Percentiles rank a stretch among this genome's conserved stretches.
Evolutionary conservation across 2,329 filamentous ascomycete species (phyloP).

Genomic region (Chaetomiaceae sp.): DNA sequence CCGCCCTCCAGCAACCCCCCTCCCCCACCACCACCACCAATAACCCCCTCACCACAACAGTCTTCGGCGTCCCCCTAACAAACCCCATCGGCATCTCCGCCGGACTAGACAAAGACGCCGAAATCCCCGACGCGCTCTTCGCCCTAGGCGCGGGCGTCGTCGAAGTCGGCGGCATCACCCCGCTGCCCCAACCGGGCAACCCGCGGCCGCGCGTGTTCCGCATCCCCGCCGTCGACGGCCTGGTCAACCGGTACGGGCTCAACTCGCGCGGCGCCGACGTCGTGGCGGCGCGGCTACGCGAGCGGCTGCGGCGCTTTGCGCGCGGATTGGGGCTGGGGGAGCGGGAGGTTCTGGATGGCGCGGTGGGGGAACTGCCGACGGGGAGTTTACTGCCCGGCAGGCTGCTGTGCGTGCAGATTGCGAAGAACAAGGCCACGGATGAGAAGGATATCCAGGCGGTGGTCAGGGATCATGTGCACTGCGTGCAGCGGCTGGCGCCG

Average conservation of each 20-base stretch:
- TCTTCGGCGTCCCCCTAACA: constrained; percentile 70
- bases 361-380: constrained; percentile 61
- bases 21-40: constrained; percentile 15
- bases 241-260: constrained; percentile 94
- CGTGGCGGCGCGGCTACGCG: constrained; percentile 71
- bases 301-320: constrained; percentile 73
- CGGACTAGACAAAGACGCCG: constrained; percentile 89
- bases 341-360: constrained; percentile 67
- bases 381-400: constrained; percentile 73
- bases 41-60: constrained; percentile 38
- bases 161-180: constrained; percentile 87
- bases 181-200: constrained; percentile 82
- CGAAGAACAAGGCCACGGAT: constrained; percentile 92
- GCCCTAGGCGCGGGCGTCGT: constrained; percentile 80
- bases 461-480: constrained; percentile 77
- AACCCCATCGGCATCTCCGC: constrained; percentile 96
- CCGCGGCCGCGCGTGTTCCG: constrained; percentile 83
- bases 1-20: constrained; percentile 24
- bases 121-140: constrained; percentile 79
- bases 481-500: constrained; percentile 71
- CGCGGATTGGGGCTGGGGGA: constrained; percentile 65
- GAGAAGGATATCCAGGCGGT: constrained; percentile 80
- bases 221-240: constrained; percentile 71
- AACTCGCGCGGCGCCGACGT: constrained; percentile 87
- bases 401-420: constrained; percentile 83